phyloP scores from a whole-genome alignment of 306 rosid species.

The Medicago arabica region DNA sequence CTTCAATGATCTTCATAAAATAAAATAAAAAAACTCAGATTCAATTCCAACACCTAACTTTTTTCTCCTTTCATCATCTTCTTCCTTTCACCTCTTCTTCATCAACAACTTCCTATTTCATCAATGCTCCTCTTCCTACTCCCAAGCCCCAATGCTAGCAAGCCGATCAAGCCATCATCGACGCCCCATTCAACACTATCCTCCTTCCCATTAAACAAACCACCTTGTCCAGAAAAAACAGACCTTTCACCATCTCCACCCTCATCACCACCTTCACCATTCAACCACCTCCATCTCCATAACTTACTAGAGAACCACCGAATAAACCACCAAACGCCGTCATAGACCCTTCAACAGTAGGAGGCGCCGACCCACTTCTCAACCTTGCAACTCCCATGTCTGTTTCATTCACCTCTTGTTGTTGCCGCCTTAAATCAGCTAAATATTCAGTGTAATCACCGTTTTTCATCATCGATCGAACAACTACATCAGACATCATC shows the following conservation, averaged over 20 bases:
- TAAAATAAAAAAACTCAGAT: too few relatives aligned
- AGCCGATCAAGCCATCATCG: slow-evolving; percentile 70
- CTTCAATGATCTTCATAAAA: too few relatives aligned
- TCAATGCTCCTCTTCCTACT: slow-evolving; percentile 80
- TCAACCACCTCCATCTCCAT: slow-evolving; percentile 32
- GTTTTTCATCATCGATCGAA: slow-evolving; percentile 70
- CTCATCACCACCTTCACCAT: slow-evolving; percentile 47
- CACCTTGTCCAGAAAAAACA: slow-evolving; percentile 67
- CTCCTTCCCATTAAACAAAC: slow-evolving; percentile 69
- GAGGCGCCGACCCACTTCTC: slow-evolving; percentile 96
- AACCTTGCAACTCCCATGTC: slow-evolving; percentile 70
- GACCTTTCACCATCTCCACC: slow-evolving; percentile 54
- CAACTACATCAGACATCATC: slow-evolving; percentile 77
- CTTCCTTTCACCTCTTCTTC: too few relatives aligned
- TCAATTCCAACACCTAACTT: too few relatives aligned
- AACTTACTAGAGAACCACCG: slow-evolving; percentile 43
- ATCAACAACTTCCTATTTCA: too few relatives aligned
- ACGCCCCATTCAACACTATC: slow-evolving; percentile 77
- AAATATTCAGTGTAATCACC: slow-evolving; percentile 69
- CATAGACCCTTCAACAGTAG: slow-evolving; percentile 85
- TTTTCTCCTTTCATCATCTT: too few relatives aligned
- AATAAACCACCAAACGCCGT: slow-evolving; percentile 68
- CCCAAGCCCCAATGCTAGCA: slow-evolving; percentile 80
- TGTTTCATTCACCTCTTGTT: slow-evolving; percentile 56
- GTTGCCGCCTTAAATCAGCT: slow-evolving; percentile 61